Percentiles rank a stretch among this genome's conserved stretches.
Conservation (phyloP, 2,329 filamentous ascomycete species). For the Fusarium torreyae region DNA sequence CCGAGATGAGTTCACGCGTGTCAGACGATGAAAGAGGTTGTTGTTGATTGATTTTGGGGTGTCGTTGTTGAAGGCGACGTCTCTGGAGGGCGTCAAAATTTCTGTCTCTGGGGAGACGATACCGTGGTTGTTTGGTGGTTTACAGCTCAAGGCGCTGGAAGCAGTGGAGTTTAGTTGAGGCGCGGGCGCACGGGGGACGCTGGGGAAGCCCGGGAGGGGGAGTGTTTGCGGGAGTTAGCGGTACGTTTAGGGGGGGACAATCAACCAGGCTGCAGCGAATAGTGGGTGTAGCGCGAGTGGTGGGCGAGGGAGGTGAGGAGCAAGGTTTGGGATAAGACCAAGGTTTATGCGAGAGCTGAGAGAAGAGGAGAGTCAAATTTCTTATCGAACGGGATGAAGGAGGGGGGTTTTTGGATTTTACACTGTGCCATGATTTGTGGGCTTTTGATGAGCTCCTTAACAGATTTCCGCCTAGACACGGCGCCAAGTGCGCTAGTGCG, state of each 20-base stretch:
- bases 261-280: conserved; percentile 35
- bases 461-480: conserved; percentile 27
- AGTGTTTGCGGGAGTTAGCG: conserved; percentile 24
- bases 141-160: conserved; percentile 42
- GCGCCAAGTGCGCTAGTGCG: conserved; percentile 35
- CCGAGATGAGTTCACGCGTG: conserved; percentile 51
- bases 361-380: conserved; percentile 36
- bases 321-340: conserved; percentile 42
- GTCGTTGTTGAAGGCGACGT: conserved; percentile 50
- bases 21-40: conserved; percentile 53
- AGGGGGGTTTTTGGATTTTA: conserved; percentile 24
- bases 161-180: conserved; percentile 44
- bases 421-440: conserved; percentile 44
- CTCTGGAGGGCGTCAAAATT: conserved; percentile 54
- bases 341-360: conserved; percentile 31
- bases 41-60: conserved; percentile 54
- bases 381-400: conserved; percentile 25
- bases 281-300: conserved; percentile 35
- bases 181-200: conserved; percentile 31
- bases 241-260: conserved; percentile 33
- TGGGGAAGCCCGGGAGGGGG: conserved; percentile 33
- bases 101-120: conserved; percentile 48
- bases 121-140: conserved; percentile 42
- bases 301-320: conserved; percentile 27
- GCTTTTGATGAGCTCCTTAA: conserved; percentile 32